Percentiles rank a stretch among this genome's conserved stretches.
phyloP scores from a whole-genome alignment of 2,329 filamentous ascomycete species.

The Fusarium multiceps region DNA sequence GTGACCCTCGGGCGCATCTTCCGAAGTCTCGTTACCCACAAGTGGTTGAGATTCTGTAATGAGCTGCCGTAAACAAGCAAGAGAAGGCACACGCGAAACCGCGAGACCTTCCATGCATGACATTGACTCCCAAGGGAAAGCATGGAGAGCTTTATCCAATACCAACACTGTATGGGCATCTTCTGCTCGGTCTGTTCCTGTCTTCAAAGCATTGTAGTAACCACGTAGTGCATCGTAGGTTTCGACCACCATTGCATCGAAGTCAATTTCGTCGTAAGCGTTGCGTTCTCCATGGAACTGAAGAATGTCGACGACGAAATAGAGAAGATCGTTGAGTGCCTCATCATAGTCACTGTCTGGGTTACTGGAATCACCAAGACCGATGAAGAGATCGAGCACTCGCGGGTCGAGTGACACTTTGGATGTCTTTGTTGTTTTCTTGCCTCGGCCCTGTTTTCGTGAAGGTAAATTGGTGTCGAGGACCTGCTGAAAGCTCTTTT shows the following conservation, averaged over 20 bases:
- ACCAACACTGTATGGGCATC: slow-evolving; percentile 84
- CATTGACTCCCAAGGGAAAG: slow-evolving; percentile 95
- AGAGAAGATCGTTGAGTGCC: slow-evolving; percentile 88
- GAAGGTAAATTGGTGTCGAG: slow-evolving; percentile 89
- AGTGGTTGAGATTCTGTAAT: slow-evolving; percentile 64
- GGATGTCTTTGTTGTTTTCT: slow-evolving; percentile 58
- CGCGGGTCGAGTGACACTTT: slow-evolving; percentile 65
- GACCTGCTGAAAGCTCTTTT: slow-evolving; percentile 79
- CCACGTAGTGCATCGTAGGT: slow-evolving; percentile 84
- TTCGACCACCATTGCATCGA: slow-evolving; percentile 90
- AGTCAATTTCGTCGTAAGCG: slow-evolving; percentile 97
- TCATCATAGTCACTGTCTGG: slow-evolving; percentile 84
- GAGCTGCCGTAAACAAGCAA: slow-evolving; percentile 82
- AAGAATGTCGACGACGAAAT: slow-evolving; percentile 95
- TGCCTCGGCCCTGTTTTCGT: slow-evolving; percentile 70
- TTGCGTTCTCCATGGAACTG: slow-evolving; percentile 97
- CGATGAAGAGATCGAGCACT: slow-evolving; percentile 89
- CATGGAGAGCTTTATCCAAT: slow-evolving; percentile 89
- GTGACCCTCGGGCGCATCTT: slow-evolving; percentile 55
- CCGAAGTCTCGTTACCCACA: slow-evolving; percentile 9
- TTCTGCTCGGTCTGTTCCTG: slow-evolving; percentile 54
- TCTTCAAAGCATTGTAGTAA: slow-evolving; percentile 71
- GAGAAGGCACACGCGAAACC: slow-evolving; percentile 87
- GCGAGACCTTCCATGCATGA: slow-evolving; percentile 83
- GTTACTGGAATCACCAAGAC: slow-evolving; percentile 78